phyloP scores from a whole-genome alignment of 192 early-diverging fungal genomes.

The Endogone sp. region DNA sequence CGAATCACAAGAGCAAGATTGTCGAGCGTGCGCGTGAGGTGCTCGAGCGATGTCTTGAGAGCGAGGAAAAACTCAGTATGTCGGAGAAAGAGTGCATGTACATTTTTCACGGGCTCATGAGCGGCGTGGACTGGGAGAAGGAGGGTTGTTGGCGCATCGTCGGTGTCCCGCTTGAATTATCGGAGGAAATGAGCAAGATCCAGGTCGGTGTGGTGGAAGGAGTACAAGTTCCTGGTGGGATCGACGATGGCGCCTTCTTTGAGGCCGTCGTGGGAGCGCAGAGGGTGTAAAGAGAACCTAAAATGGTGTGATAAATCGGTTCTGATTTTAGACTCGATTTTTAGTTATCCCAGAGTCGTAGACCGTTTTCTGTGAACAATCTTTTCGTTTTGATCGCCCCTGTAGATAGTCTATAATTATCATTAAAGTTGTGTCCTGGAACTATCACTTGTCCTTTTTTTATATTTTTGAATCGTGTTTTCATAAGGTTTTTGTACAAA shows the following conservation, averaged over 20 bases:
- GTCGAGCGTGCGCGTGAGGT: conserved; percentile 18
- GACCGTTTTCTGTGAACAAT: too few relatives aligned
- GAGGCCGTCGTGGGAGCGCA: neutral
- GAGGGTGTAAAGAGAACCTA: neutral
- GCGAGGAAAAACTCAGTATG: conserved; percentile 25
- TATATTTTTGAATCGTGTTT: too few relatives aligned
- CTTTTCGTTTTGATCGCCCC: too few relatives aligned
- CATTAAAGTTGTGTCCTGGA: too few relatives aligned
- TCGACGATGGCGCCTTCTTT: neutral
- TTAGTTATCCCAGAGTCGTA: too few relatives aligned
- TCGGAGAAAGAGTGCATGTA: conserved; percentile 36
- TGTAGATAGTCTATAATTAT: too few relatives aligned
- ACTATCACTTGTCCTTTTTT: too few relatives aligned
- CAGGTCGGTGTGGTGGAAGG: neutral
- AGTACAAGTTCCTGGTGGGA: neutral
- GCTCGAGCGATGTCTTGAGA: conserved; percentile 27
- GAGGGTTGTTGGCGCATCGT: neutral
- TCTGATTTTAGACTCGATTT: too few relatives aligned
- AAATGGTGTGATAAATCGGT: too few relatives aligned
- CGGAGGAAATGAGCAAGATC: neutral
- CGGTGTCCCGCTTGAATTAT: neutral
- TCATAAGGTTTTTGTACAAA: too few relatives aligned
- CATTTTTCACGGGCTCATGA: conserved; percentile 31
- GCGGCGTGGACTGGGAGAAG: conserved; percentile 16
- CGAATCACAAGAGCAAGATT: conserved; percentile 1